These are phyloP conservation scores for Boletus rubropictus DNA, from an alignment of 768 basidiomycete genomes.

Conservation along the genomic window DNA sequence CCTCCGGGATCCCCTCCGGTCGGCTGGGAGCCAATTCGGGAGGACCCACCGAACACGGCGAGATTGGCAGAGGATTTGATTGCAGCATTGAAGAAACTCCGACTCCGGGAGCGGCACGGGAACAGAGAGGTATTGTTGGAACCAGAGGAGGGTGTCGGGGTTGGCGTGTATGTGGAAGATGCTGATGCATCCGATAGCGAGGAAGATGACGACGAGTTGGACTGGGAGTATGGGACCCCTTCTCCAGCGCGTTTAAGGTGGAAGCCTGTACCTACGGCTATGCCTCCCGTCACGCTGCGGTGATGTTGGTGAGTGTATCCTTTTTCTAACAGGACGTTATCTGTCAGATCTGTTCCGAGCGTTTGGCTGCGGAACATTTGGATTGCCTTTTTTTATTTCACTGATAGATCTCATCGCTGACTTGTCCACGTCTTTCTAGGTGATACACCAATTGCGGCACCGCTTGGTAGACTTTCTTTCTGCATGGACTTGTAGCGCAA, in stretches of 20 bases:
- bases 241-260: conserved; percentile 48
- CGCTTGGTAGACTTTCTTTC: background rate
- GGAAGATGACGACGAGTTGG: conserved; percentile 26
- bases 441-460: background rate
- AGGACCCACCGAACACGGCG: conserved; percentile 81
- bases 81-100: conserved; percentile 65
- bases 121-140: conserved; percentile 58
- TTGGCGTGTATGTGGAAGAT: conserved; percentile 75
- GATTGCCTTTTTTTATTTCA: conserved; percentile 61
- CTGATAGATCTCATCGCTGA: conserved; percentile 15
- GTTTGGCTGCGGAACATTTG: conserved; percentile 47
- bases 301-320: conserved; percentile 22
- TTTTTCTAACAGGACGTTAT: conserved; percentile 54
- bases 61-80: conserved; percentile 89
- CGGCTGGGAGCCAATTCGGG: conserved; percentile 89
- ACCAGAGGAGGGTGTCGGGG: conserved; percentile 63
- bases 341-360: conserved; percentile 78
- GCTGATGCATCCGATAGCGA: conserved; percentile 42
- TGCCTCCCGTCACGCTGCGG: conserved; percentile 36
- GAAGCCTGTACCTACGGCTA: conserved; percentile 47
- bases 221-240: conserved; percentile 56
- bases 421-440: conserved; percentile 5
- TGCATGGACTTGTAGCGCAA: conserved; percentile 18
- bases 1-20: conserved; percentile 97
- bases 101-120: conserved; percentile 41